Percentiles rank a stretch among this genome's conserved stretches.
These are phyloP conservation scores for Wickerhamiella dianesei DNA, from an alignment of 805 yeast genomes.

Conservation along the genomic window DNA sequence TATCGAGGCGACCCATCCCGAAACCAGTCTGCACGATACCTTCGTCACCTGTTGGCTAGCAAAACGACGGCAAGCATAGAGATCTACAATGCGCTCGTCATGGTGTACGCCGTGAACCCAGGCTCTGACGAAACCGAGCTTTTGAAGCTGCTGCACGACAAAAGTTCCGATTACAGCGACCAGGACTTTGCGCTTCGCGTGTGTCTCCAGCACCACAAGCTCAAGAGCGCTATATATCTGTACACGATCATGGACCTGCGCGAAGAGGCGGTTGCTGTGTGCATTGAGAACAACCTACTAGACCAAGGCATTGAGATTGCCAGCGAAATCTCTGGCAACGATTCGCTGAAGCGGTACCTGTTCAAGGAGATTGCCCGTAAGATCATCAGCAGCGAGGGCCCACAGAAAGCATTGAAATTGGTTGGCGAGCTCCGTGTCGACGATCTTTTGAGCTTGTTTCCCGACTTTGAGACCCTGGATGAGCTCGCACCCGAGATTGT, in stretches of 20 bases:
- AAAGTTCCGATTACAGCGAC: constrained; percentile 35
- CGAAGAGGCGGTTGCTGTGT: constrained; percentile 70
- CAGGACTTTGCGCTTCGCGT: constrained; percentile 62
- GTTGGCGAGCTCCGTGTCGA: constrained; percentile 38
- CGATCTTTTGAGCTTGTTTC: constrained; percentile 72
- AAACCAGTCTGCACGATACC: constrained; percentile 55
- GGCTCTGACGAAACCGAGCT: constrained; percentile 4
- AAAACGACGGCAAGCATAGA: constrained; percentile 1
- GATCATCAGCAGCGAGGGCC: constrained; percentile 21
- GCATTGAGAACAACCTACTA: constrained; percentile 42
- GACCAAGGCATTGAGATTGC: constrained; percentile 48
- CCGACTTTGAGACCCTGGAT: constrained; percentile 70
- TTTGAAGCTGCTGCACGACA: constrained; percentile 6
- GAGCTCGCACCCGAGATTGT: constrained; percentile 76
- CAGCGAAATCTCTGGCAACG: constrained; percentile 35
- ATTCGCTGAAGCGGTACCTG: constrained; percentile 46
- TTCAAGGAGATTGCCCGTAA: constrained; percentile 56
- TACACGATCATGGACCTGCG: constrained; percentile 52
- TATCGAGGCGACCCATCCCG: constrained; percentile 29
- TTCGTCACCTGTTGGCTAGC: constrained; percentile 36
- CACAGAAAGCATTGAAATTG: constrained; percentile 21
- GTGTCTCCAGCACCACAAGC: constrained; percentile 45
- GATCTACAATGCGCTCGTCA: constrained; percentile 10
- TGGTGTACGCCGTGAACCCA: constrained; percentile 2
- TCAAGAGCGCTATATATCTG: constrained; percentile 58